These are phyloP conservation scores for Phoma sp. DNA, from an alignment of 2,329 filamentous ascomycete genomes.

Conservation along the genomic window DNA sequence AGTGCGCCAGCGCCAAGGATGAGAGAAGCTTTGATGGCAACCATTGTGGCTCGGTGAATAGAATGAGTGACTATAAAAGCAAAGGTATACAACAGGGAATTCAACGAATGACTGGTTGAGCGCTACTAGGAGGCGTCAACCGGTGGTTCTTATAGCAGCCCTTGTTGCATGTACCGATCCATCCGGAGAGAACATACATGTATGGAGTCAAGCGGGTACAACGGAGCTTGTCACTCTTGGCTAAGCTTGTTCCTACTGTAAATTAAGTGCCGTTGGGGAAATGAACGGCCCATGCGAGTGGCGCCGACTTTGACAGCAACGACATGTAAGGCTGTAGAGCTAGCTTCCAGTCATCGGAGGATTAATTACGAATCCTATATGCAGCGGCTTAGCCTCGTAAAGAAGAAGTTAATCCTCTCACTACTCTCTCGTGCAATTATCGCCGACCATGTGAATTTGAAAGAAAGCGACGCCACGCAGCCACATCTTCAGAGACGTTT, in stretches of 20 bases:
- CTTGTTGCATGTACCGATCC: neutral
- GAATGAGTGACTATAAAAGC: slow-evolving; percentile 15
- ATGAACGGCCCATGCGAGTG: slow-evolving; percentile 20
- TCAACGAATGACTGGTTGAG: slow-evolving; percentile 20
- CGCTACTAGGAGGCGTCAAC: neutral
- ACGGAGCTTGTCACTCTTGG: slow-evolving; percentile 37
- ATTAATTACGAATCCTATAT: neutral
- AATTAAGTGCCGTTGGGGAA: slow-evolving; percentile 28
- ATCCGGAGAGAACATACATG: slow-evolving; percentile 3
- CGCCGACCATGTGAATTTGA: neutral
- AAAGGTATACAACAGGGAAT: slow-evolving; percentile 15
- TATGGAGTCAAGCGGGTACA: slow-evolving; percentile 4
- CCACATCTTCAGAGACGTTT: slow-evolving; percentile 5
- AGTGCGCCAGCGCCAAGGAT: slow-evolving; percentile 38
- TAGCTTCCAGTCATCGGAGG: slow-evolving; percentile 1
- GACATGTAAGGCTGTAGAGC: slow-evolving; percentile 2
- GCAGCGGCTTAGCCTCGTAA: neutral
- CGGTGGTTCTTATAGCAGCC: slow-evolving; percentile 24
- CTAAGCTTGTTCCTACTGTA: slow-evolving; percentile 29
- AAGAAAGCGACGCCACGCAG: slow-evolving; percentile 6
- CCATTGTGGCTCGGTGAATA: slow-evolving; percentile 23
- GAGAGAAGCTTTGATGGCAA: slow-evolving; percentile 29
- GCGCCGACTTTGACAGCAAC: slow-evolving; percentile 5
- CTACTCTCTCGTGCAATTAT: too few species aligned
- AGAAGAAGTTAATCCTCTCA: neutral